Evolutionary conservation across 345 rosid species (phyloP).

Genomic region (Populus tremula): DNA sequence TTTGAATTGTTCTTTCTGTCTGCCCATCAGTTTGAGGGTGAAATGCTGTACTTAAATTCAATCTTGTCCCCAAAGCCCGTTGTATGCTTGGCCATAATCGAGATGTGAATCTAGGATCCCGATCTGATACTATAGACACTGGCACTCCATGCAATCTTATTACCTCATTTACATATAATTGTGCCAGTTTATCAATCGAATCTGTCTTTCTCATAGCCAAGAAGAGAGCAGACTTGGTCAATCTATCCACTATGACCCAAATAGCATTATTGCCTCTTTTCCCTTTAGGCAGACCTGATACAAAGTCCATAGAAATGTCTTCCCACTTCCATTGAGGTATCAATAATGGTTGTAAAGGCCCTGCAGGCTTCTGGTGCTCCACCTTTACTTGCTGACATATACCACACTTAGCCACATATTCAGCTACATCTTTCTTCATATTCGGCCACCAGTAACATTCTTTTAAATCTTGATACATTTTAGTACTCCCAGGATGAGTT

Average conservation of each 20-base stretch:
- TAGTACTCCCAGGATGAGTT: not conserved
- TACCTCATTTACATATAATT: not conserved
- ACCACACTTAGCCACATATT: not conserved
- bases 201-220: not conserved
- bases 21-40: too few species aligned
- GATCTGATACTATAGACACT: too few species aligned
- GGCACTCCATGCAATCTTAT: too few species aligned
- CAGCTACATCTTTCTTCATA: not conserved
- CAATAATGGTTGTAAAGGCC: too few species aligned
- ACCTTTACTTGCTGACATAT: not conserved
- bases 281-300: not conserved
- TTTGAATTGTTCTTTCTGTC: too few species aligned
- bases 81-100: too few species aligned
- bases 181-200: not conserved
- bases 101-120: too few species aligned
- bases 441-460: not conserved
- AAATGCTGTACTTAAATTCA: too few species aligned
- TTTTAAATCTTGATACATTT: not conserved
- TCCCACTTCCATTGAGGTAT: not conserved
- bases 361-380: not conserved
- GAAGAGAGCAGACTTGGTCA: not conserved
- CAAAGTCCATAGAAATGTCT: not conserved
- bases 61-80: too few species aligned
- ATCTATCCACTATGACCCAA: not conserved
- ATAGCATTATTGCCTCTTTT: not conserved